These are phyloP conservation scores for Pythium diclinum DNA, from an alignment of 352 stramenopile genomes.

Conservation along the genomic window DNA sequence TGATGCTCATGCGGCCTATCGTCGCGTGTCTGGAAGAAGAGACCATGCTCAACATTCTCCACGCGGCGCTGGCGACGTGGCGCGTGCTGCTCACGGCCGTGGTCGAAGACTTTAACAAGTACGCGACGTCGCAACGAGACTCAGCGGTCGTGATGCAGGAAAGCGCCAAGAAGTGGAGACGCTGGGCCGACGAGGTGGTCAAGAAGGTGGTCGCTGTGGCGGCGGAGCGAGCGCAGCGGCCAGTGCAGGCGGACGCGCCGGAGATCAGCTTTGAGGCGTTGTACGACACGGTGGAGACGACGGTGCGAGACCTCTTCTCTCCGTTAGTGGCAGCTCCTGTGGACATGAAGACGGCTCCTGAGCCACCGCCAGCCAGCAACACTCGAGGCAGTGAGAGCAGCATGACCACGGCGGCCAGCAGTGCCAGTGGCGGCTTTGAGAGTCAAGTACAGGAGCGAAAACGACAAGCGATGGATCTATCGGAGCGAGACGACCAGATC, in stretches of 20 bases:
- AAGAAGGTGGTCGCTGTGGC: slow-evolving; percentile 27
- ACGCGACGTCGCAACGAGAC: slow-evolving; percentile 25
- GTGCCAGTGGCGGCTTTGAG: background rate
- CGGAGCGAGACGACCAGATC: slow-evolving; percentile 13
- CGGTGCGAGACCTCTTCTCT: slow-evolving; percentile 16
- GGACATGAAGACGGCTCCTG: background rate
- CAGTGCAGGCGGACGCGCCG: background rate
- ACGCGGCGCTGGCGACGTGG: slow-evolving; percentile 53
- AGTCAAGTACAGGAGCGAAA: background rate
- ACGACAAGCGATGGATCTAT: slow-evolving; percentile 15
- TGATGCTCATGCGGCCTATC: slow-evolving; percentile 49
- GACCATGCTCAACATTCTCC: slow-evolving; percentile 41
- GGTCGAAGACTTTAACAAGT: slow-evolving; percentile 51
- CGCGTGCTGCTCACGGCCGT: slow-evolving; percentile 36
- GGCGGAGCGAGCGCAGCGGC: slow-evolving; percentile 1
- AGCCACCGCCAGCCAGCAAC: background rate
- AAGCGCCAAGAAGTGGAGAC: slow-evolving; percentile 48
- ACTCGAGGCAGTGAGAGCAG: slow-evolving; percentile 8
- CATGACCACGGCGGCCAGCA: slow-evolving; percentile 18
- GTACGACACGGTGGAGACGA: slow-evolving; percentile 6
- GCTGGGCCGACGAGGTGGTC: slow-evolving; percentile 52
- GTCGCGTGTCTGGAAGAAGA: slow-evolving; percentile 49
- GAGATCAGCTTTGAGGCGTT: background rate
- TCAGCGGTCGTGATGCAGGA: slow-evolving; percentile 32
- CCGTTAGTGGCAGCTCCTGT: background rate